A percentile compares a stretch with the other conserved stretches of the same genome.
Evolutionary conservation across 768 basidiomycete genomes (phyloP).

Genomic region (Podaxis mareebaensis): DNA sequence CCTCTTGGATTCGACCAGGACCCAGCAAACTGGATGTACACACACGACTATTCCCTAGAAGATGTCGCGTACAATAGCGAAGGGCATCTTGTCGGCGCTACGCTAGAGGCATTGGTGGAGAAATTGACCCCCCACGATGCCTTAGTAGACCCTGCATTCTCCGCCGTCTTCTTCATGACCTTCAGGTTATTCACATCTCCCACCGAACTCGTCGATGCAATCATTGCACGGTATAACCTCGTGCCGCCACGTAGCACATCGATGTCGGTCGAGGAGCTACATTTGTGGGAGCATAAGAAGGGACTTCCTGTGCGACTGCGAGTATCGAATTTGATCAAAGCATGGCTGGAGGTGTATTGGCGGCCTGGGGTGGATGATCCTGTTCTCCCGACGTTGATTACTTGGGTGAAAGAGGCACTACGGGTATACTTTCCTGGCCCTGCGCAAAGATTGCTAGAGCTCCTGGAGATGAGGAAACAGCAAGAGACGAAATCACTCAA

Average conservation of each 20-base stretch:
- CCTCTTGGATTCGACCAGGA: constrained; percentile 44
- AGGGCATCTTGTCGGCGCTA: constrained; percentile 88
- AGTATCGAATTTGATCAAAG: constrained; percentile 90
- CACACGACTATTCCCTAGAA: constrained; percentile 78
- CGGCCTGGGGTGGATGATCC: constrained; percentile 69
- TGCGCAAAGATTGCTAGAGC: constrained; percentile 71
- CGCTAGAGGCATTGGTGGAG: constrained; percentile 87
- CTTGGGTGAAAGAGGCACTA: constrained; percentile 65
- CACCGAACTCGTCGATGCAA: constrained; percentile 66
- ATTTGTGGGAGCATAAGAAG: constrained; percentile 84
- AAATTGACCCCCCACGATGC: constrained; percentile 96
- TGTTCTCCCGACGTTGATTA: constrained; percentile 55
- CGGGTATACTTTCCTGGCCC: constrained; percentile 64
- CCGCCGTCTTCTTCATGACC: constrained; percentile 91
- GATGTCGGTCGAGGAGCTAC: constrained; percentile 58
- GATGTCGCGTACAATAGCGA: constrained; percentile 92
- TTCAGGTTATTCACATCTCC: constrained; percentile 92
- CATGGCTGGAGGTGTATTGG: constrained; percentile 94
- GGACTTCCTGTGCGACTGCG: constrained; percentile 88
- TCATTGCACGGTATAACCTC: constrained; percentile 85
- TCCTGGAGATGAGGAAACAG: constrained; percentile 57
- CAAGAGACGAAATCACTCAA: constrained; percentile 37
- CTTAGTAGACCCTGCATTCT: constrained; percentile 84
- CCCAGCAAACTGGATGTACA: constrained; percentile 53
- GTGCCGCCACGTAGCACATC: constrained; percentile 59